Percentiles rank a stretch among this genome's conserved stretches.
phyloP scores from a whole-genome alignment of 345 rosid genomes.

The Aquilaria sinensis region DNA sequence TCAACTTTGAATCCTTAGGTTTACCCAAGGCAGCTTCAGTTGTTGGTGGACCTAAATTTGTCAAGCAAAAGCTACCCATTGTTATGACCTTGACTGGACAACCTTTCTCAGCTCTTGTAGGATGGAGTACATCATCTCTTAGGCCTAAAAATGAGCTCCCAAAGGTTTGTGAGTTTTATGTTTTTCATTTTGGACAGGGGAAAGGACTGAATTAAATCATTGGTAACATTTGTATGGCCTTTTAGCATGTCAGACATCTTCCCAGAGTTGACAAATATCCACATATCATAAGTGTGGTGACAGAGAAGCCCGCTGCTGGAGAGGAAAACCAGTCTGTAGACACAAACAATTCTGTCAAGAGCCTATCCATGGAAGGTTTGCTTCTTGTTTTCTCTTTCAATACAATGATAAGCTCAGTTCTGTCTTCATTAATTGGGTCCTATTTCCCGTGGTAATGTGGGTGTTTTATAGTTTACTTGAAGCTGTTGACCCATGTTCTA shows the following conservation, averaged over 20 bases:
- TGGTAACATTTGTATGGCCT: conserved; percentile 7
- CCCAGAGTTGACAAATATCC: conserved; percentile 48
- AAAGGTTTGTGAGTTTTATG: conserved; percentile 33
- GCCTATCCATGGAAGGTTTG: conserved; percentile 62
- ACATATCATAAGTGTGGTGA: conserved; percentile 51
- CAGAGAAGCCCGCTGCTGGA: conserved; percentile 16
- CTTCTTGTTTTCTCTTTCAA: conserved; percentile 9
- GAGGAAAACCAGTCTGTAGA: conserved; percentile 24
- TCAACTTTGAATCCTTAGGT: not conserved
- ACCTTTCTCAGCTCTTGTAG: conserved; percentile 53
- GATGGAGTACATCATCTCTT: conserved; percentile 94
- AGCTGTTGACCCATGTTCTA: no score
- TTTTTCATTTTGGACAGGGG: not conserved
- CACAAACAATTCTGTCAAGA: conserved; percentile 22
- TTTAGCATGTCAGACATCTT: conserved; percentile 36
- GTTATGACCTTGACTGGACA: conserved; percentile 42
- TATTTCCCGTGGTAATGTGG: no score
- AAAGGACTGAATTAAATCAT: conserved; percentile 10
- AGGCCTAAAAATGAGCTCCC: conserved; percentile 61
- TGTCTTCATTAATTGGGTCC: no score
- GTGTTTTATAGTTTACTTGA: no score
- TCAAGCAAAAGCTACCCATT: not conserved
- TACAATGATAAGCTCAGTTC: no score
- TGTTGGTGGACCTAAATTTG: not conserved
- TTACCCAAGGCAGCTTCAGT: not conserved